These are phyloP conservation scores for Grosmannia clavigera DNA, from an alignment of 2,329 filamentous ascomycete species.

Conservation along the genomic window DNA sequence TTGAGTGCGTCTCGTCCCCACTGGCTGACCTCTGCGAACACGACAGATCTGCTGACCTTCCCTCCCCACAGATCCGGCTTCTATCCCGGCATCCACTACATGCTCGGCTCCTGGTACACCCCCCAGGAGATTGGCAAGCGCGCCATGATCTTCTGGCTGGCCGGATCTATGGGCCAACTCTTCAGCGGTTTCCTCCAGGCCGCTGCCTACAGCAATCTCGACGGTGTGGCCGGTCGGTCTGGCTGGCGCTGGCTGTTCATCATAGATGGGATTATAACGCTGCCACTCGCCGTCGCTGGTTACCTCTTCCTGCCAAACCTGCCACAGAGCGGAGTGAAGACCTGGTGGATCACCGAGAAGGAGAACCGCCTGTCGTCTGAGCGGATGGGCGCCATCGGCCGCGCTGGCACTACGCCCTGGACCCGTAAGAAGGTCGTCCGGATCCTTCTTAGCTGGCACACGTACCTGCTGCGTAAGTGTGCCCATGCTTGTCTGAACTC, in stretches of 20 bases:
- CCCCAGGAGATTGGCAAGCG: slow-evolving; percentile 49
- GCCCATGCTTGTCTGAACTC: no score
- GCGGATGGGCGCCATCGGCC: slow-evolving; percentile 23
- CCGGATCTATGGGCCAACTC: slow-evolving; percentile 35
- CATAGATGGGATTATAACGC: slow-evolving; percentile 19
- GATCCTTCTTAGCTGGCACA: slow-evolving; percentile 26
- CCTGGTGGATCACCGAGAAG: slow-evolving; percentile 22
- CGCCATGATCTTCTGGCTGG: slow-evolving; percentile 49
- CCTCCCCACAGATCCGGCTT: slow-evolving; percentile 21
- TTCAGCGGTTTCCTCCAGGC: slow-evolving; percentile 31
- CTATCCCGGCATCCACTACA: slow-evolving; percentile 39
- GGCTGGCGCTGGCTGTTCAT: slow-evolving; percentile 42
- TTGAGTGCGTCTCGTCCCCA: slow-evolving; percentile 28
- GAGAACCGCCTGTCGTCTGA: slow-evolving; percentile 22
- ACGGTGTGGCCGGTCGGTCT: slow-evolving; percentile 32
- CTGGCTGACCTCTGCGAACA: neutral
- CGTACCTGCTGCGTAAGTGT: slow-evolving; percentile 22
- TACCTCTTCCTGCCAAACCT: slow-evolving; percentile 37
- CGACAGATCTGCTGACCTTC: neutral
- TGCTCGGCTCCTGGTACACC: slow-evolving; percentile 45
- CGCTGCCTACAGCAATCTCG: slow-evolving; percentile 36
- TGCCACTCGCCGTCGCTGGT: slow-evolving; percentile 39
- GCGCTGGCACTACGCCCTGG: slow-evolving; percentile 24
- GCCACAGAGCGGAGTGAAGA: slow-evolving; percentile 24
- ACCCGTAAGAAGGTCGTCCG: slow-evolving; percentile 19